These are phyloP conservation scores for Pythium brassicae DNA, from an alignment of 352 stramenopile species.

Conservation along the genomic window DNA sequence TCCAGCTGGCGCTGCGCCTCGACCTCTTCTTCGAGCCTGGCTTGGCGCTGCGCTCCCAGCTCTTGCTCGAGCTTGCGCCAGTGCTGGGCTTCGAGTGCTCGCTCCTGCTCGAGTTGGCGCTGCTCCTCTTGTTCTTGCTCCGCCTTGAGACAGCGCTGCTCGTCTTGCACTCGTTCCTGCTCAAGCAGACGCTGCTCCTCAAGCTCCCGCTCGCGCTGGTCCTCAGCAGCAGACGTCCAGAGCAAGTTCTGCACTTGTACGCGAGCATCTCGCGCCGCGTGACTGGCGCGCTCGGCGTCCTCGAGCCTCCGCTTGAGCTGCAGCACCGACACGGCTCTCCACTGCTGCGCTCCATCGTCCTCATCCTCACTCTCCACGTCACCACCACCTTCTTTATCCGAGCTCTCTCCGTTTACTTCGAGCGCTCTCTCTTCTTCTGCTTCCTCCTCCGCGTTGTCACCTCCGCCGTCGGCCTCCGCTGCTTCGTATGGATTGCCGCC, in stretches of 20 bases:
- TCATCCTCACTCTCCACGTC: constrained; percentile 6
- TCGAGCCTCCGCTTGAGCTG: constrained; percentile 37
- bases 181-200: constrained; percentile 8
- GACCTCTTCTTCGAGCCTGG: too few species aligned
- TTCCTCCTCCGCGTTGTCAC: constrained; percentile 3
- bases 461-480: constrained; percentile 6
- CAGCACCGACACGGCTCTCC: constrained; percentile 24
- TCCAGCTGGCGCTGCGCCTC: too few species aligned
- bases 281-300: constrained; percentile 34
- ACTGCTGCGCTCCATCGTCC: constrained; percentile 6
- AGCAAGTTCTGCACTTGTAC: constrained; percentile 23
- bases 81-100: too few species aligned
- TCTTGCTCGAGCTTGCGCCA: too few species aligned
- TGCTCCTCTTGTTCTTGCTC: constrained; percentile 1
- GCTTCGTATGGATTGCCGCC: too few species aligned
- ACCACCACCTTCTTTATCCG: not conserved
- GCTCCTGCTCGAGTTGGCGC: constrained; percentile 2
- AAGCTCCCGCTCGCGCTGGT: constrained; percentile 9
- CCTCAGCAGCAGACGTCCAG: constrained; percentile 5
- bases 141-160: constrained; percentile 1
- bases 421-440: not conserved
- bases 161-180: constrained; percentile 4
- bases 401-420: not conserved
- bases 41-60: too few species aligned
- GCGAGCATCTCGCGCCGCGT: constrained; percentile 28